phyloP scores from a whole-genome alignment of 108 stramenopile genomes.

The Aureococcus anophagefferens region DNA sequence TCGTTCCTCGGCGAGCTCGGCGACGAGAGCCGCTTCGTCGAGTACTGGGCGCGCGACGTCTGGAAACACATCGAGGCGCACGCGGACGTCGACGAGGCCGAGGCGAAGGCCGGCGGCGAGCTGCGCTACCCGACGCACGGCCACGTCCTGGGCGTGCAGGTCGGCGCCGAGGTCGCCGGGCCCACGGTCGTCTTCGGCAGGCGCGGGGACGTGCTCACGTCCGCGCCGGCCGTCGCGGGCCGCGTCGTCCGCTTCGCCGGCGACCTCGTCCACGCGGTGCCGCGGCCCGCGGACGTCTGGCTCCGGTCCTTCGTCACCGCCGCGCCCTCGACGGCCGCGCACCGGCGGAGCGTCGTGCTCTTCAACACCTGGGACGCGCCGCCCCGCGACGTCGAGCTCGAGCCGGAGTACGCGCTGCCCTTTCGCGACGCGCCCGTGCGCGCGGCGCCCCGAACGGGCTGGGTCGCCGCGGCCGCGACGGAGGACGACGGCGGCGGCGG shows the following conservation, averaged over 20 bases:
- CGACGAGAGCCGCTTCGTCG: constrained; percentile 37
- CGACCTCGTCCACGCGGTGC: constrained; percentile 58
- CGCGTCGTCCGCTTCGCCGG: constrained; percentile 61
- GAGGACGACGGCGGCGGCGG: too few relatives aligned
- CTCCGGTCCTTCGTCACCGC: constrained; percentile 44
- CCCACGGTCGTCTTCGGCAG: constrained; percentile 62
- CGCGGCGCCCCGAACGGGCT: too few relatives aligned
- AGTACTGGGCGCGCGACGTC: constrained; percentile 62
- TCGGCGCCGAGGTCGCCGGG: constrained; percentile 51
- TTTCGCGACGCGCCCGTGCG: too few relatives aligned
- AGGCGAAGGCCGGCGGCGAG: constrained; percentile 30
- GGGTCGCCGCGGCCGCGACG: too few relatives aligned
- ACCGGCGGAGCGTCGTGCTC: constrained; percentile 52
- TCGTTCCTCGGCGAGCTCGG: too few relatives aligned
- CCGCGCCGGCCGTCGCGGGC: constrained; percentile 51
- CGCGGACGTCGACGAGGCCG: constrained; percentile 61
- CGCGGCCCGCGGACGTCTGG: constrained; percentile 60
- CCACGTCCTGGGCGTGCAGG: constrained; percentile 59
- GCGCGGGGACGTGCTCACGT: too few relatives aligned
- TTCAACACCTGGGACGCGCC: constrained; percentile 61
- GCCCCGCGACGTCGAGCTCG: too few relatives aligned
- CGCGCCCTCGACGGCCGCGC: constrained; percentile 41
- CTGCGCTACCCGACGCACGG: constrained; percentile 52
- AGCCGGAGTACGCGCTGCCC: too few relatives aligned
- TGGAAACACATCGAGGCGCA: constrained; percentile 65